Evolutionary conservation across 2,329 filamentous ascomycete species (phyloP).

Genomic region (Fusarium piperis): DNA sequence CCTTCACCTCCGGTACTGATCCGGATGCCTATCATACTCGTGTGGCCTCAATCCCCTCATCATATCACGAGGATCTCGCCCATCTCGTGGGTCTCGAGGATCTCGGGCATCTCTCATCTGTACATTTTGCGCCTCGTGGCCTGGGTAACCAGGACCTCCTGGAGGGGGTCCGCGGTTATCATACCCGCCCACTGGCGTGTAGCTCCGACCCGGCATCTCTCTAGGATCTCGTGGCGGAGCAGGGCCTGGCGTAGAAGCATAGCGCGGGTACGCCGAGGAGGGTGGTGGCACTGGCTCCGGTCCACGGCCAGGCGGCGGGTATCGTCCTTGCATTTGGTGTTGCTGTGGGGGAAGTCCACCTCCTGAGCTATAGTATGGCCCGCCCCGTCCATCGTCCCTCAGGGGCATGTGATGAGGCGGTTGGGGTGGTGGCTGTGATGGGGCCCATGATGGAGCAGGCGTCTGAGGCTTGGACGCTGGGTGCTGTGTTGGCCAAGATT

Average conservation of each 20-base stretch:
- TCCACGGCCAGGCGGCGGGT: conserved; percentile 50
- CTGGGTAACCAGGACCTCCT: conserved; percentile 46
- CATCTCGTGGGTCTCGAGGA: conserved; percentile 4
- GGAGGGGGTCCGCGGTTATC: conserved; percentile 53
- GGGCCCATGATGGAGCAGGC: conserved; percentile 46
- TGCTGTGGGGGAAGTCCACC: conserved; percentile 40
- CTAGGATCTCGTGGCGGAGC: conserved; percentile 53
- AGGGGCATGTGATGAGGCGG: conserved; percentile 48
- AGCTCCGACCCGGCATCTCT: conserved; percentile 56
- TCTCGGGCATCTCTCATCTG: conserved; percentile 51
- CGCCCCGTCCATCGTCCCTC: conserved; percentile 51
- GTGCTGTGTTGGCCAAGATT: conserved; percentile 48
- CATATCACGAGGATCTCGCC: conserved; percentile 45
- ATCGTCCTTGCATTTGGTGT: conserved; percentile 51
- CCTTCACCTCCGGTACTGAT: conserved; percentile 56
- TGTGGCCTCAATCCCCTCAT: conserved; percentile 57
- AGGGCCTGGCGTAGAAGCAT: conserved; percentile 55
- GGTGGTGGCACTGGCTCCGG: conserved; percentile 54
- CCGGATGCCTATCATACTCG: conserved; percentile 57
- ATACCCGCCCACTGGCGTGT: conserved; percentile 55
- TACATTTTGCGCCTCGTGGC: conserved; percentile 43
- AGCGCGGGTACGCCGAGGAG: conserved; percentile 54
- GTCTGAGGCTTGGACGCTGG: conserved; percentile 48
- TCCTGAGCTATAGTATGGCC: conserved; percentile 47
- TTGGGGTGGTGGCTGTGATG: conserved; percentile 47